Evolutionary conservation across 2,329 filamentous ascomycete species (phyloP), one percentile per base, ranked within the genome.

Genomic region (Delphinella strobiligena): DNA sequence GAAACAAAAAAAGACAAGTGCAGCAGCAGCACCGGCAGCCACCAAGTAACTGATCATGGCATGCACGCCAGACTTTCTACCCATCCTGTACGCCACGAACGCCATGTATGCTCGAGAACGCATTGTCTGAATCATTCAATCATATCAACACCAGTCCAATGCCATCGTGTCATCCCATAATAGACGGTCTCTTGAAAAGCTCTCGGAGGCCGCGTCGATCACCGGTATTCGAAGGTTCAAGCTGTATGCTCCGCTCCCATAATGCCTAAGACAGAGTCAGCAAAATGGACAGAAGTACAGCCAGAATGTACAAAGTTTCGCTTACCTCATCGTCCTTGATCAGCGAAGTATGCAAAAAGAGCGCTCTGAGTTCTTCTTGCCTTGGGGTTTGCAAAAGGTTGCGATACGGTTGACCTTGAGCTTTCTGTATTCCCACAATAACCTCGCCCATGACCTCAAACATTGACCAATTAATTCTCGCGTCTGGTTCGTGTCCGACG

Each of bases 391-490:
- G 48, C 4, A 46, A 46, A 1, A 35, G 37, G 27, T 40, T 45
- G 10, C 45, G 42, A 49, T 95, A 95, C 4, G 86, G 79, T 36
- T 78, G 78, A 39, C 83, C 82, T 61, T 96, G 88, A 53, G 89
- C 94, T 61, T 80, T 82, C 73, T 95, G 93, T 40, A 98, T 79
- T 2, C 85, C 82, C 44, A 95, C 69, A 38, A 96, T 73, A 4
- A 95, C 83, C 51, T 96, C 89, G 5, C 88, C 88, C 61, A 96
- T 78, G 22, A 98, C 81, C 60, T 96, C 89, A 53, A 96, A 98
- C 58, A 98, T 98, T 61, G 82, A 87, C 91, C 91, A 98, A 58
- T 96, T 96, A 56, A 98, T 84, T 37, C 84, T 71, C 8, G 50
- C 53, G 15, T 53, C 47, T 16, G 42, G 45, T 38, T 55, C 58